phyloP scores from a whole-genome alignment of 257 asterid species.

The Lithospermum erythrorhizon region DNA sequence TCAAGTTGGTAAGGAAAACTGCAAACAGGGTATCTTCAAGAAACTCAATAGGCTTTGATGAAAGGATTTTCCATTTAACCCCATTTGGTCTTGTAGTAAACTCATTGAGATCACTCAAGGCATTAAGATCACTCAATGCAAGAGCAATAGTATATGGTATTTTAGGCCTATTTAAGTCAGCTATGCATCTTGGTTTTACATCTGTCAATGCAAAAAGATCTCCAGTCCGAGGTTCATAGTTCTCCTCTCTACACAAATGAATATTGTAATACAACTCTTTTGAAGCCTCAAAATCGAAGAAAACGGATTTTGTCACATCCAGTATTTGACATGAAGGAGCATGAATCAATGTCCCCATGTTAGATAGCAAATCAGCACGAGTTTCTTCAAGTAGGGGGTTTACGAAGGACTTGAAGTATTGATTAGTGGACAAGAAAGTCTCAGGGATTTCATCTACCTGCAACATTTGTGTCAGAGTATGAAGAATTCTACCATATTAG shows the following conservation, averaged over 20 bases:
- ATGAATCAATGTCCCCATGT: conserved; percentile 11
- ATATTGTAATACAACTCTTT: too few species aligned
- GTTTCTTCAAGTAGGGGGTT: conserved; percentile 60
- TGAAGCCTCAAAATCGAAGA: too few species aligned
- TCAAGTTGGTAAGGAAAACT: conserved; percentile 38
- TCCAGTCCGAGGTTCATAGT: conserved; percentile 41
- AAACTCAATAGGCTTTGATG: conserved; percentile 20
- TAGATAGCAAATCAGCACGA: conserved; percentile 56
- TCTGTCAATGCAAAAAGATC: conserved; percentile 50
- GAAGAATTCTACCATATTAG: not conserved
- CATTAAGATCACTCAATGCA: conserved; percentile 11
- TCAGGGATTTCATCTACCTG: not conserved
- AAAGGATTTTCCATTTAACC: not conserved
- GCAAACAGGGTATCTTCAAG: conserved; percentile 20
- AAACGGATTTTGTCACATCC: too few species aligned
- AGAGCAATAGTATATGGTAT: conserved; percentile 30
- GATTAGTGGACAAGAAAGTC: not conserved
- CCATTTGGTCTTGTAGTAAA: too few species aligned
- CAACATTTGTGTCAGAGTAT: not conserved
- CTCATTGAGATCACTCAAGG: too few species aligned
- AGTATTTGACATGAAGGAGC: too few species aligned
- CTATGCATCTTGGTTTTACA: conserved; percentile 35
- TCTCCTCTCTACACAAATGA: not conserved
- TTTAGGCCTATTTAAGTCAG: conserved; percentile 35
- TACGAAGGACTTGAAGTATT: not conserved